These are phyloP conservation scores for Coffea humblotiana DNA, from an alignment of 305 asterid species.

Conservation along the genomic window DNA sequence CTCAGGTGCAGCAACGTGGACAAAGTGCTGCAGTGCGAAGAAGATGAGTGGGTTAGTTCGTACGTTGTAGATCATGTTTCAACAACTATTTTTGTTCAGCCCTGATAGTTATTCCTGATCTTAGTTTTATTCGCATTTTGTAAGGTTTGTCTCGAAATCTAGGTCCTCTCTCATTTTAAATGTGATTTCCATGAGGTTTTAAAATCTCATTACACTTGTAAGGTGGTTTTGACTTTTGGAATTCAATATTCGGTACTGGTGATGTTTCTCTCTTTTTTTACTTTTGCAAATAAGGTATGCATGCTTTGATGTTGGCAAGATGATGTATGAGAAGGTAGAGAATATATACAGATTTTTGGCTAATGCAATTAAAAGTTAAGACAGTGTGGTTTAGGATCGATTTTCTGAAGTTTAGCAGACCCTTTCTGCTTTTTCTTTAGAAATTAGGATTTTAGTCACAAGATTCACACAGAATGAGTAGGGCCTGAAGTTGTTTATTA, in stretches of 20 bases:
- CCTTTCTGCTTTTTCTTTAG: too few species aligned
- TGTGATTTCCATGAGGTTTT: too few species aligned
- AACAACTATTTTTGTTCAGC: background rate
- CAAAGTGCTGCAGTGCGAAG: slow-evolving; percentile 76
- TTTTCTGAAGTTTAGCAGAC: background rate
- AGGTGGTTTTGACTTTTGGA: background rate
- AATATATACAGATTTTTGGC: background rate
- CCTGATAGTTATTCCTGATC: background rate
- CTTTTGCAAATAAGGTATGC: background rate
- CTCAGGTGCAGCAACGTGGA: slow-evolving; percentile 66
- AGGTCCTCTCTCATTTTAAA: background rate
- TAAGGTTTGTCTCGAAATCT: background rate
- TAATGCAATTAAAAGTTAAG: background rate
- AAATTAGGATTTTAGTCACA: too few species aligned
- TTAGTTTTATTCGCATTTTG: background rate
- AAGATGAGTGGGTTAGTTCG: slow-evolving; percentile 45
- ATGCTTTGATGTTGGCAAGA: background rate
- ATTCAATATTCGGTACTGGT: background rate
- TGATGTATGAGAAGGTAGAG: background rate
- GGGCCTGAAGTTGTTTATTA: too few species aligned
- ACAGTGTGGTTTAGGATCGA: background rate
- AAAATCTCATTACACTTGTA: too few species aligned
- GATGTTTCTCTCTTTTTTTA: background rate
- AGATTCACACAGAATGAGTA: too few species aligned
- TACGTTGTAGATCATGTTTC: background rate